Conservation (phyloP, 1,284 basidiomycete species). For the Coniferiporia weirii region DNA sequence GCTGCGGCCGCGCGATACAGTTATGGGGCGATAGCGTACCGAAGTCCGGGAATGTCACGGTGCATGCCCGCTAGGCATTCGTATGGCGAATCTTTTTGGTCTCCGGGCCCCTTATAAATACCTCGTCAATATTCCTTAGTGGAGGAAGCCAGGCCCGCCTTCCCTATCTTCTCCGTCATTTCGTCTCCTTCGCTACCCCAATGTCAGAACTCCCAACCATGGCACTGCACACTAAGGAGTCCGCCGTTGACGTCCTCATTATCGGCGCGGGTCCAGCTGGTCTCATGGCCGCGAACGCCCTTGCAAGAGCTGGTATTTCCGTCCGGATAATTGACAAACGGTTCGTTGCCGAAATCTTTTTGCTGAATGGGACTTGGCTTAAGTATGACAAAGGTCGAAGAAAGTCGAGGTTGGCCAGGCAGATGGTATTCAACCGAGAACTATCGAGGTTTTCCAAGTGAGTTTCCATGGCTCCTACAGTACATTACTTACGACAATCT, state of each 20-base stretch:
- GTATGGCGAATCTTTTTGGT: background rate
- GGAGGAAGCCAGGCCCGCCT: background rate
- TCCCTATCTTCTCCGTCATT: background rate
- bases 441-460: conserved; percentile 73
- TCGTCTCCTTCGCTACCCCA: background rate
- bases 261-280: conserved; percentile 56
- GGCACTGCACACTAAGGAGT: conserved; percentile 22
- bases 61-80: background rate
- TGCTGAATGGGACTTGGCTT: conserved; percentile 8
- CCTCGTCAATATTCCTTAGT: background rate
- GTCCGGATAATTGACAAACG: conserved; percentile 65
- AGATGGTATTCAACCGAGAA: conserved; percentile 74
- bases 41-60: background rate
- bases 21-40: background rate
- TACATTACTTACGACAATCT: background rate
- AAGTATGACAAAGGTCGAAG: conserved; percentile 37
- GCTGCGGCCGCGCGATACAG: background rate
- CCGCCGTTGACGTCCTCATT: conserved; percentile 50
- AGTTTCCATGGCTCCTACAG: background rate
- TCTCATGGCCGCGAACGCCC: conserved; percentile 58
- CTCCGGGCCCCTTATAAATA: background rate
- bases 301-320: conserved; percentile 54
- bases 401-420: conserved; percentile 68
- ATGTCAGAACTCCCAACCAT: background rate
- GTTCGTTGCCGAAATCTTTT: conserved; percentile 28